Evolutionary conservation across 202 grass and related monocot genomes (phyloP).

Genomic region (Bolboschoenoplectus hybrid): DNA sequence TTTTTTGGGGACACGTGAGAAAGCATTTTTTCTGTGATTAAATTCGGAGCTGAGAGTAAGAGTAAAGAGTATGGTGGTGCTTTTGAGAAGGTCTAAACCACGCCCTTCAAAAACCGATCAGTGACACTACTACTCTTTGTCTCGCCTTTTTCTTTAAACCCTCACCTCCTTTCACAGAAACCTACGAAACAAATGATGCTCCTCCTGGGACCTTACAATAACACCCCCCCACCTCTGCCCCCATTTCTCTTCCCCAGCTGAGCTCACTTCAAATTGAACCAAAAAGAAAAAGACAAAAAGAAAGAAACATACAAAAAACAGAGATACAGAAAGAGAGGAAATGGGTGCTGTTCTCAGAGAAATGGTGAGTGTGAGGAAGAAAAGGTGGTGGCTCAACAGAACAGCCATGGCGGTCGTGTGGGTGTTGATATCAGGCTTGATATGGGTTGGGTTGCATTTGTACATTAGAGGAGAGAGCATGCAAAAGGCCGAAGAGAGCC

Average conservation of each 20-base stretch:
- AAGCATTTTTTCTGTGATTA: background rate
- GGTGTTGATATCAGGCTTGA: conserved; percentile 43
- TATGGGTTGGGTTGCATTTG: conserved; percentile 56
- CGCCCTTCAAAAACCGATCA: conserved; percentile 37
- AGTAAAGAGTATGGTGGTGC: conserved; percentile 20
- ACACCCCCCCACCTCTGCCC: conserved; percentile 1
- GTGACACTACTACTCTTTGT: conserved; percentile 35
- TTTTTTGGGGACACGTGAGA: conserved; percentile 32
- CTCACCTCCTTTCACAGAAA: conserved; percentile 37
- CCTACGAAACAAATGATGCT: conserved; percentile 33
- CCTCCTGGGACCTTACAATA: conserved; percentile 22
- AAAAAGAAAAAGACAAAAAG: background rate
- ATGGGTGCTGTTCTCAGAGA: conserved; percentile 28
- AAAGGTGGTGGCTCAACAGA: conserved; percentile 40
- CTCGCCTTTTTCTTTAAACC: conserved; percentile 17
- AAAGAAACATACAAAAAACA: background rate
- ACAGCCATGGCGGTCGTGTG: conserved; percentile 40
- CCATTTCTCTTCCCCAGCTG: background rate
- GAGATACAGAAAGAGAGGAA: background rate
- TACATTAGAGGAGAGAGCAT: conserved; percentile 58
- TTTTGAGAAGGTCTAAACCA: conserved; percentile 44
- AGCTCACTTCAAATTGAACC: conserved; percentile 28
- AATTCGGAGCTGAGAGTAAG: background rate
- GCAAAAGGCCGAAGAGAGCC: conserved; percentile 66
- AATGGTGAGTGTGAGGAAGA: conserved; percentile 23